A percentile compares a stretch with the other conserved stretches of the same genome.
These are phyloP conservation scores for Quercus tomentella DNA, from an alignment of 331 rosid genomes.

Conservation along the genomic window DNA sequence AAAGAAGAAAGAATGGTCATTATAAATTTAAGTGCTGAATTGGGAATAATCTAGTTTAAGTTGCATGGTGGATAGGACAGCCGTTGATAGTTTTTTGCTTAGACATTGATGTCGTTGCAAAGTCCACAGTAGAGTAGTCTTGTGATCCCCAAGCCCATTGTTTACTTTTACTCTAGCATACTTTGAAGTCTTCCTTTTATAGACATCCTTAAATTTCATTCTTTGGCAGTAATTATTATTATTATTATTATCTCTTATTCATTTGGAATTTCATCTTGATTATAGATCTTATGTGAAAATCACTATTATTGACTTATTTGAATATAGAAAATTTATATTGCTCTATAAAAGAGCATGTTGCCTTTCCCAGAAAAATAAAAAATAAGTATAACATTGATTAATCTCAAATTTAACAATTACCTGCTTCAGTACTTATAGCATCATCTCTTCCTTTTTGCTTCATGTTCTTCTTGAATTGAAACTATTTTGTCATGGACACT, in stretches of 20 bases:
- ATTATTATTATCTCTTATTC: not conserved
- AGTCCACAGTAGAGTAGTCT: not conserved
- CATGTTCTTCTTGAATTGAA: constrained; percentile 23
- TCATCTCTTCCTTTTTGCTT: constrained; percentile 9
- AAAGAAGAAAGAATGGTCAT: not conserved
- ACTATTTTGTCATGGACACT: constrained; percentile 16
- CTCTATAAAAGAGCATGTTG: not conserved
- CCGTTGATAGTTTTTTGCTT: not conserved
- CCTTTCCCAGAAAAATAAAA: not conserved
- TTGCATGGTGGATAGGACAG: not conserved
- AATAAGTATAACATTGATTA: not conserved
- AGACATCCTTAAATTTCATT: not conserved
- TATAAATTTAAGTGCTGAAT: not conserved
- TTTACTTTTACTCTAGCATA: not conserved
- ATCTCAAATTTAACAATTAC: constrained; percentile 2
- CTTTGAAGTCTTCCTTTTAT: not conserved
- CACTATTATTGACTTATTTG: not conserved
- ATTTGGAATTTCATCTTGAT: not conserved
- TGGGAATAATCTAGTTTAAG: not conserved
- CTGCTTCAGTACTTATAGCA: constrained; percentile 3
- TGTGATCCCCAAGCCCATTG: not conserved
- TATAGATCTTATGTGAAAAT: not conserved
- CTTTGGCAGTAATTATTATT: not conserved
- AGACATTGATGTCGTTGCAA: not conserved
- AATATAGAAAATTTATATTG: not conserved